Evolutionary conservation across 2,329 filamentous ascomycete genomes (phyloP), one percentile per base, ranked within the genome.

Genomic region (Phialemoniopsis sp.): DNA sequence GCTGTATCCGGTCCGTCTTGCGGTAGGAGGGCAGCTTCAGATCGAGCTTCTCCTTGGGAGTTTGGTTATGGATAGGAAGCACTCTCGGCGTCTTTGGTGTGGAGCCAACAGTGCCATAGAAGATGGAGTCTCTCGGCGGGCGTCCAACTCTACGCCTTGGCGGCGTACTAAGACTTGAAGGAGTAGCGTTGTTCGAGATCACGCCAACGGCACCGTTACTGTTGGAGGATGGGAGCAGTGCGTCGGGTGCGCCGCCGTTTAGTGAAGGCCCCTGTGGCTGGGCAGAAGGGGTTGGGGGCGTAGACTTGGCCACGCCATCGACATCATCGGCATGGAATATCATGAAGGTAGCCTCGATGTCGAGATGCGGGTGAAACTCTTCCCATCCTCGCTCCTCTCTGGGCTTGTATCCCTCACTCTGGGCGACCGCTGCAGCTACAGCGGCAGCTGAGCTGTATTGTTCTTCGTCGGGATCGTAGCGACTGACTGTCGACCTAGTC

Each of bases 321-420:
- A 97, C 84, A 48, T 95, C 87, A 46, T 93, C 83, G 3, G 89
- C 82, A 36, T 77, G 80, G 56, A 90, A 90, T 3, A 95, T 72
- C 49, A 85, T 80, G 47, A 96, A 85, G 4, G 78, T 79, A 12
- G 76, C 76, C 41, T 95, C 89, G 36, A 96, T 89, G 65, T 97
- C 90, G 38, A 98, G 78, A 53, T 96, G 88, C 0, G 89, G 89
- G 62, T 98, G 93, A 48, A 97, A 97, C 59, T 98, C 93, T 56
- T 96, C 90, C 89, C 91, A 98, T 38, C 89, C 88, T 46, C 91
- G 82, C 67, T 98, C 93, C 65, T 98, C 93, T 55, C 93, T 78
- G 26, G 93, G 93, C 60, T 98, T 98, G 66, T 97, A 97, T 37
- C 91, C 90, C 68, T 97, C 93, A 53, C 82, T 90, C 57, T 95